A percentile compares a stretch with the other conserved stretches of the same genome.
Evolutionary conservation across 2,329 filamentous ascomycete species (phyloP).

Genomic region (Penicillium psychrosexuale): DNA sequence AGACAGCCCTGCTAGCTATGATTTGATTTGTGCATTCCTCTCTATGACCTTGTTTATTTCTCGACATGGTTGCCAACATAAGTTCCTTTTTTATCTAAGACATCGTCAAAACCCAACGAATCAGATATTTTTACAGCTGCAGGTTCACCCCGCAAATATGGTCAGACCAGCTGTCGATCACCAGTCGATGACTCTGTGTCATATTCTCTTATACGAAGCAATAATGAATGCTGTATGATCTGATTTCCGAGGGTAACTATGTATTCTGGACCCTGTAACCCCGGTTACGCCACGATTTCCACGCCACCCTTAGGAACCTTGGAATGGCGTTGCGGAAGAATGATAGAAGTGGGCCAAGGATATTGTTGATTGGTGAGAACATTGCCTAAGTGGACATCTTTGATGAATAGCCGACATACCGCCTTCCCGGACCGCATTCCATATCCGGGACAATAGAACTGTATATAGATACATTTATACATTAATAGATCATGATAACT

Average conservation of each 20-base stretch:
- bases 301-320: not conserved
- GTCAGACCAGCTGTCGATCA: not conserved
- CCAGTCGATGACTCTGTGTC: not conserved
- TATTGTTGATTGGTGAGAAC: not conserved
- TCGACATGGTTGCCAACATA: not conserved
- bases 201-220: not conserved
- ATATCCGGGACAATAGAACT: not conserved
- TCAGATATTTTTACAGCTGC: not conserved
- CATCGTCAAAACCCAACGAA: slow-evolving; percentile 7
- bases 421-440: not conserved
- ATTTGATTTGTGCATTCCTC: slow-evolving; percentile 5
- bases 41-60: not conserved
- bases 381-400: not conserved
- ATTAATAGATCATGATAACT: not conserved
- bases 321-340: not conserved
- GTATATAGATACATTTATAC: not conserved
- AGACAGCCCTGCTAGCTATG: not conserved
- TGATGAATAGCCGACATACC: not conserved
- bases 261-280: not conserved
- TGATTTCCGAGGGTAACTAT: not conserved
- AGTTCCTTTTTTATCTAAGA: slow-evolving; percentile 1
- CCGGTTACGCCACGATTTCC: not conserved
- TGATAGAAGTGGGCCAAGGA: not conserved
- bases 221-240: not conserved
- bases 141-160: slow-evolving; percentile 4